Conservation (phyloP, 331 rosid genomes). For the Malus hybrid region DNA sequence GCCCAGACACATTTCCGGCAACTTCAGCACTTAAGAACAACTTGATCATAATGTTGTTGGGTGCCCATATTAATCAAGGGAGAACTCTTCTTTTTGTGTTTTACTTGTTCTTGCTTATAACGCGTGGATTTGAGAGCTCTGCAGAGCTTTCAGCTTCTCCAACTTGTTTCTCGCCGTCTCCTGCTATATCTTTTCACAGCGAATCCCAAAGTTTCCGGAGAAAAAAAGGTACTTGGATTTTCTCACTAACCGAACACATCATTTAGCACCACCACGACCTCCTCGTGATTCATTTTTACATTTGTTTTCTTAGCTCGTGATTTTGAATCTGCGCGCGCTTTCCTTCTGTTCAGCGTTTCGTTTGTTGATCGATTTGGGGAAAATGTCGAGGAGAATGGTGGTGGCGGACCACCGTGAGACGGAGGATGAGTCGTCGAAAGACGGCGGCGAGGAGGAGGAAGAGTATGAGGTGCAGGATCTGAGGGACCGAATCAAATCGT, state of each 20-base stretch:
- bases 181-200: no score
- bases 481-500: constrained; percentile 50
- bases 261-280: not conserved
- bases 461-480: constrained; percentile 54
- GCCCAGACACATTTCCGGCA: not conserved
- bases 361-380: no score
- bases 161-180: no score
- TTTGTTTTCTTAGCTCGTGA: not conserved
- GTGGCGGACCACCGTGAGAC: no score
- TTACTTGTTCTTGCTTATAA: no score
- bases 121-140: not conserved
- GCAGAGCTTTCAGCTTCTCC: not conserved
- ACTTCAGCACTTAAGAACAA: not conserved
- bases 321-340: not conserved
- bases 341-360: not conserved
- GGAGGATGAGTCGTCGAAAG: not conserved
- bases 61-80: no score
- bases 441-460: constrained; percentile 13
- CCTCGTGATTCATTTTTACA: not conserved
- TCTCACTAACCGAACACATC: not conserved
- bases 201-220: not conserved
- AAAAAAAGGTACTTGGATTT: constrained; percentile 1
- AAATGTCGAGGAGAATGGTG: constrained; percentile 7
- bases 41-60: not conserved
- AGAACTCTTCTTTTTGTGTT: no score